Evolutionary conservation across 345 rosid species (phyloP).

Genomic region (Mercurialis annua): DNA sequence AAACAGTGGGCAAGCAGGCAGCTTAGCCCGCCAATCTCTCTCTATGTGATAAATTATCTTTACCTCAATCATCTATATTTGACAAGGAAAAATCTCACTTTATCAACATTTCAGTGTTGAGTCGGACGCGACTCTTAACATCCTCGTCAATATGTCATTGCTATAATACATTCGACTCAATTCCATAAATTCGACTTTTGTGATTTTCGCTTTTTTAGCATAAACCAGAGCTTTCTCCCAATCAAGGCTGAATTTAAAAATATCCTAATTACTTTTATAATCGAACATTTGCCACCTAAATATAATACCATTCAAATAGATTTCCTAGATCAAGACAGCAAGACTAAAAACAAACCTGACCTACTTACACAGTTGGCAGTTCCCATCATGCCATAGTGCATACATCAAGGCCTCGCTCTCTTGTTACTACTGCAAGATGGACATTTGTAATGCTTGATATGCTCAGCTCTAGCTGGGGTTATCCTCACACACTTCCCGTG

Average conservation of each 20-base stretch:
- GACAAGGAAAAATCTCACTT: background rate
- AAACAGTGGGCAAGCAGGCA: background rate
- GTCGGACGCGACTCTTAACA: background rate
- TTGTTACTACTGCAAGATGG: slow-evolving; percentile 29
- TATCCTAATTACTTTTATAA: slow-evolving; percentile 25
- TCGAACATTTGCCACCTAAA: slow-evolving; percentile 28
- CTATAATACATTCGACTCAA: no score
- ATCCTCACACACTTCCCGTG: slow-evolving; percentile 29
- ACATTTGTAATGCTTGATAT: slow-evolving; percentile 31
- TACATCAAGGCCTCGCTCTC: slow-evolving; percentile 24
- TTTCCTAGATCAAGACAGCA: slow-evolving; percentile 28
- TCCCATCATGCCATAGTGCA: slow-evolving; percentile 24
- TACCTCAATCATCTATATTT: background rate
- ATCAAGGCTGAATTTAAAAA: slow-evolving; percentile 6
- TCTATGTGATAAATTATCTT: background rate
- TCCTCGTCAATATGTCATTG: background rate
- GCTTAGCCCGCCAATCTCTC: background rate
- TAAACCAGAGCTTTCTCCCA: slow-evolving; percentile 19
- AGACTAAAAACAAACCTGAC: slow-evolving; percentile 39
- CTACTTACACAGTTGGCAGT: slow-evolving; percentile 47
- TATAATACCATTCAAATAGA: slow-evolving; percentile 26
- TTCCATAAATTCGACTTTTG: slow-evolving; percentile 11
- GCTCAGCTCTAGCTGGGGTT: slow-evolving; percentile 30
- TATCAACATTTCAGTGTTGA: background rate
- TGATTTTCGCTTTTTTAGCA: slow-evolving; percentile 11